Percentiles rank a stretch among this genome's conserved stretches.
phyloP scores from a whole-genome alignment of 495 filamentous ascomycete species.

The Daldinia caldariorum region DNA sequence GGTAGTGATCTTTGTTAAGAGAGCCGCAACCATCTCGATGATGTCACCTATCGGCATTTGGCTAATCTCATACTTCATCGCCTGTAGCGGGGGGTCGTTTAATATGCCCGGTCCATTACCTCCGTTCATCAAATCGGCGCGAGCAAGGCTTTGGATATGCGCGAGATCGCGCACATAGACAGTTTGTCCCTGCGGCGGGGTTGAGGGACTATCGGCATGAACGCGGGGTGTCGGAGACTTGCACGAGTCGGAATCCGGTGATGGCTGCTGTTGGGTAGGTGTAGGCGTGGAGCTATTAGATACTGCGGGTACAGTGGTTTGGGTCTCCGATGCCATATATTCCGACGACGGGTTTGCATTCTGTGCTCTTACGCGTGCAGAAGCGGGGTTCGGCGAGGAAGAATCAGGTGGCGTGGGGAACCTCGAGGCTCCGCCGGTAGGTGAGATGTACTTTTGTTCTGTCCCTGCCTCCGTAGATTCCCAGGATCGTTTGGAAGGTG shows the following conservation, averaged over 20 bases:
- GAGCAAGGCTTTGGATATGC: constrained; percentile 90
- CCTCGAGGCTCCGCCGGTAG: constrained; percentile 51
- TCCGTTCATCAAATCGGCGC: constrained; percentile 70
- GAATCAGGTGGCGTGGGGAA: constrained; percentile 62
- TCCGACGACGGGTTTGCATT: constrained; percentile 46
- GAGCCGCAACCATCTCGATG: constrained; percentile 99
- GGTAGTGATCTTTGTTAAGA: constrained; percentile 96
- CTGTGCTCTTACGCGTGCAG: constrained; percentile 49
- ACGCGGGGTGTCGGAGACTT: constrained; percentile 38
- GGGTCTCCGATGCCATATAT: constrained; percentile 52
- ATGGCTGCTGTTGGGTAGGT: constrained; percentile 58
- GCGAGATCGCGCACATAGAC: constrained; percentile 86
- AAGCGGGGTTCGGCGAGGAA: constrained; percentile 56
- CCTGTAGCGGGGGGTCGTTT: constrained; percentile 59
- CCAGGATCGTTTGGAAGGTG: constrained; percentile 46
- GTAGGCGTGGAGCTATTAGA: constrained; percentile 50
- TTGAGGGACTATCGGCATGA: constrained; percentile 39
- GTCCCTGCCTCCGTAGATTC: constrained; percentile 37
- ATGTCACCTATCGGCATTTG: constrained; percentile 97
- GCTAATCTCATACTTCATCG: constrained; percentile 90
- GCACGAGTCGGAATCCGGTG: constrained; percentile 66
- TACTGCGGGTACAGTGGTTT: constrained; percentile 43
- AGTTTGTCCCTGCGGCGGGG: constrained; percentile 51
- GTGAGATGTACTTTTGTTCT: constrained; percentile 40
- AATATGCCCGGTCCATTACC: constrained; percentile 58